phyloP scores from a whole-genome alignment of 202 grass and related monocot genomes.

The Elaeis oleifera region DNA sequence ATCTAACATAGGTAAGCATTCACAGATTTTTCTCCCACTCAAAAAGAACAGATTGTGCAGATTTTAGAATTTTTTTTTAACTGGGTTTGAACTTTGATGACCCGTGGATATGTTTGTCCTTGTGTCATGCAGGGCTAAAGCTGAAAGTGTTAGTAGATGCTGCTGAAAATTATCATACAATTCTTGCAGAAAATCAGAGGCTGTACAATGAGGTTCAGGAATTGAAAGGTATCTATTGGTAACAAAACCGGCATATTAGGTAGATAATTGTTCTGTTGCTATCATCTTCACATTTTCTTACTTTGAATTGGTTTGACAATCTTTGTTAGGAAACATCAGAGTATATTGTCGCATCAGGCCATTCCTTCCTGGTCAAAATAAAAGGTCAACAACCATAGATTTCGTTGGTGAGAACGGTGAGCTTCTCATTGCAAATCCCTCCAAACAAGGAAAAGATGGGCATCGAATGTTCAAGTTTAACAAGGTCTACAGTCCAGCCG shows the following conservation, averaged over 20 bases:
- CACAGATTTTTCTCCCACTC: too few relatives aligned
- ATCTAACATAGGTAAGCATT: conserved; percentile 54
- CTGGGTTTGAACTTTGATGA: neutral
- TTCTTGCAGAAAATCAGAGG: conserved; percentile 86
- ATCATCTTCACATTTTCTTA: neutral
- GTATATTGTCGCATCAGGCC: conserved; percentile 99
- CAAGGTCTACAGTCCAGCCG: conserved; percentile 58
- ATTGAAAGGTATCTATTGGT: conserved; percentile 51
- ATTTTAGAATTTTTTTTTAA: neutral
- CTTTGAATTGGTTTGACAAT: conserved; percentile 11
- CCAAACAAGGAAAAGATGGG: conserved; percentile 88
- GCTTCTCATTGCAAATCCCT: conserved; percentile 75
- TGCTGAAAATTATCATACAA: conserved; percentile 78
- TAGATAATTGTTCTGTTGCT: neutral
- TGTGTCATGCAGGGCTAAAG: conserved; percentile 43
- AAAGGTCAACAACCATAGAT: conserved; percentile 67
- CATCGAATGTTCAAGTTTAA: conserved; percentile 97
- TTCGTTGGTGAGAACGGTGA: conserved; percentile 94
- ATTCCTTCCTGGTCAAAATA: conserved; percentile 77
- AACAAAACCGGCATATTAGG: too few relatives aligned
- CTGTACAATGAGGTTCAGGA: conserved; percentile 97
- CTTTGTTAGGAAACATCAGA: conserved; percentile 77
- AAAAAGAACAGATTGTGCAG: too few relatives aligned
- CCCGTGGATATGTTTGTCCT: neutral
- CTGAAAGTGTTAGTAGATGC: conserved; percentile 78